Percentiles rank a stretch among this genome's conserved stretches.
Conservation (phyloP, 768 basidiomycete genomes). For the Boletus barrowsii region DNA sequence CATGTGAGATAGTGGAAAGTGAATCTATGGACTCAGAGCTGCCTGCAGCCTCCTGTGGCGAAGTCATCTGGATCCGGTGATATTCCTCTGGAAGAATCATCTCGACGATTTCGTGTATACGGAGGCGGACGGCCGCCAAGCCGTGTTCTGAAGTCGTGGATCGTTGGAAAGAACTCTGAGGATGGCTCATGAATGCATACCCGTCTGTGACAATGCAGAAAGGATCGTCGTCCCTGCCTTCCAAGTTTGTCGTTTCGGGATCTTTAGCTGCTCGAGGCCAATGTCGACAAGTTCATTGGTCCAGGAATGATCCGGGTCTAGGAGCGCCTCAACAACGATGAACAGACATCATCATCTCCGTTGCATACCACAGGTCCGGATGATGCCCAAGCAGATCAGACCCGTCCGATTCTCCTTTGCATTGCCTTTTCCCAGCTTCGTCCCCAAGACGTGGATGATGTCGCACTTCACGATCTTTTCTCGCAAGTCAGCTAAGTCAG, state of each 20-base stretch:
- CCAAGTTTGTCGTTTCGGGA: slow-evolving; percentile 12
- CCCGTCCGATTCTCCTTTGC: slow-evolving; percentile 16
- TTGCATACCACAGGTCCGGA: slow-evolving; percentile 14
- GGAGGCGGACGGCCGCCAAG: background rate
- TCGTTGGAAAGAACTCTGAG: background rate
- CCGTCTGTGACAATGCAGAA: slow-evolving; percentile 18
- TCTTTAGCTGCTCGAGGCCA: slow-evolving; percentile 4
- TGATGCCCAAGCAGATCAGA: slow-evolving; percentile 21
- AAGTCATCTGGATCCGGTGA: background rate
- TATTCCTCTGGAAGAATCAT: background rate
- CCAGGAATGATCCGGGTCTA: slow-evolving; percentile 9
- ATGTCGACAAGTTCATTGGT: slow-evolving; percentile 9
- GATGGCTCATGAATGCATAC: slow-evolving; percentile 1
- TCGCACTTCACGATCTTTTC: slow-evolving; percentile 3
- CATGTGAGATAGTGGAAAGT: no score
- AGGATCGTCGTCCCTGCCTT: slow-evolving; percentile 24
- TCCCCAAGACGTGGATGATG: slow-evolving; percentile 12
- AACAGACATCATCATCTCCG: background rate
- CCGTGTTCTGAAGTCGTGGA: background rate
- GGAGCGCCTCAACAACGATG: background rate
- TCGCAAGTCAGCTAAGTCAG: slow-evolving; percentile 7
- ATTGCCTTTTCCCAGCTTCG: slow-evolving; percentile 10
- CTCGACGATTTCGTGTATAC: background rate
- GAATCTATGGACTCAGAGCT: no score
- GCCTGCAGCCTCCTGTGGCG: no score